These are phyloP conservation scores for Gaeumannomyces tritici DNA, from an alignment of 2,329 filamentous ascomycete species.

Conservation along the genomic window DNA sequence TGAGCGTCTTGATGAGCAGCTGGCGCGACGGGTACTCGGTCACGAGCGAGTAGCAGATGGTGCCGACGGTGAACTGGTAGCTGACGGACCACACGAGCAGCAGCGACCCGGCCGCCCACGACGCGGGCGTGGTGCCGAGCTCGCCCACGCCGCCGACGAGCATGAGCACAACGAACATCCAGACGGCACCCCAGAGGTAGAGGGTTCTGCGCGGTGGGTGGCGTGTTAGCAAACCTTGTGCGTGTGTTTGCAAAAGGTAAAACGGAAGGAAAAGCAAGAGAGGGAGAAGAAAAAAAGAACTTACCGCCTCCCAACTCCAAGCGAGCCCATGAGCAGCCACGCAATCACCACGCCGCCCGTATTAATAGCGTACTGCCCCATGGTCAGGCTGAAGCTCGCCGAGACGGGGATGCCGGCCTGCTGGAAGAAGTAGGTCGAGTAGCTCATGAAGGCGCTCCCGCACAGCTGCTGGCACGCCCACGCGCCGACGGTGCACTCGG, in stretches of 20 bases:
- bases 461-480: conserved; percentile 17
- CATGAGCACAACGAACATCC: conserved; percentile 9
- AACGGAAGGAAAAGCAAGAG: no score
- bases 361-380: conserved; percentile 18
- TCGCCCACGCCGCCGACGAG: conserved; percentile 12
- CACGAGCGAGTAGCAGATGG: conserved; percentile 23
- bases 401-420: conserved; percentile 5
- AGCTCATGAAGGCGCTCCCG: conserved; percentile 26
- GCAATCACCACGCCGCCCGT: conserved; percentile 22
- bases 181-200: conserved; percentile 9
- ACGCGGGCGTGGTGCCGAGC: neutral
- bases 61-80: conserved; percentile 27
- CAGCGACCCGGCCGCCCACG: conserved; percentile 41
- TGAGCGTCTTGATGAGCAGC: conserved; percentile 22
- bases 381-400: conserved; percentile 15
- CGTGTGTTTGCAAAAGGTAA: no score
- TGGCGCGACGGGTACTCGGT: conserved; percentile 23
- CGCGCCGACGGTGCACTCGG: conserved; percentile 37
- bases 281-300: neutral
- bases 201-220: no score
- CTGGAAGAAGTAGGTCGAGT: conserved; percentile 12
- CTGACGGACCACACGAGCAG: conserved; percentile 37
- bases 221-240: no score
- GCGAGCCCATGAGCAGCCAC: conserved; percentile 7
- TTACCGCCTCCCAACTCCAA: conserved; percentile 11